Evolutionary conservation across 306 rosid species (phyloP), one percentile per base, ranked within the genome.

Genomic region (Cicer bijugum): DNA sequence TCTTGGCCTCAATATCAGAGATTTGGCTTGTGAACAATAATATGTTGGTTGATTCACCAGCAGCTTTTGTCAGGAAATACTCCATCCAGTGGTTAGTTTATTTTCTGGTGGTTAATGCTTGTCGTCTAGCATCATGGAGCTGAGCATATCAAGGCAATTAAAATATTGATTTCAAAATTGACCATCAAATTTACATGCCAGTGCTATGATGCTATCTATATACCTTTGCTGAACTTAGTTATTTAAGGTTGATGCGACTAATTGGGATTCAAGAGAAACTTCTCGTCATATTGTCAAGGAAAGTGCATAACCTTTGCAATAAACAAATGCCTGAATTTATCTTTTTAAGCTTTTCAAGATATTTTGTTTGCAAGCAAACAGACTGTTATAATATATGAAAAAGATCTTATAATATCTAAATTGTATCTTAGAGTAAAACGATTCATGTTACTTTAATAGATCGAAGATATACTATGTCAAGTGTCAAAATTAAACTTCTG

Each of bases 81-180:
- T 90, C 69, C 84, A 40, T 69, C 69, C 93, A 88, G 83, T 89
- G 96, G 96, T 90, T 69, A 82, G 96, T 88, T 82, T 37, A 65
- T 38, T 62, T 67, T 52, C 57, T 62, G 12, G 53, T 38, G 11
- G 52, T 57, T 57, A 63, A 47, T 69, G 16, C 43, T 68, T 75
- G 2, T 35, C 43, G 35, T 59, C 42, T 59, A 33, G 35, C 17
- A 59, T 3, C 64, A 23, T 68, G 43, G 60, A 69, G 51, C 14
- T 72, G 71, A 72, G 63, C 35, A 45, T 76, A 55, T 33, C 47
- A 44, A 51, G 60, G 40, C 47, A 44, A 51, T 37, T 45, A 50
- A 69, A 61, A 45, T 72, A 59, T 17, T 19, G 17, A 39, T 63
- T 79, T 65, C 46, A 45, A 7, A 40, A 14, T 11, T 10, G 53